phyloP scores from a whole-genome alignment of 2,329 filamentous ascomycete species.

The Colletotrichum simmondsii region DNA sequence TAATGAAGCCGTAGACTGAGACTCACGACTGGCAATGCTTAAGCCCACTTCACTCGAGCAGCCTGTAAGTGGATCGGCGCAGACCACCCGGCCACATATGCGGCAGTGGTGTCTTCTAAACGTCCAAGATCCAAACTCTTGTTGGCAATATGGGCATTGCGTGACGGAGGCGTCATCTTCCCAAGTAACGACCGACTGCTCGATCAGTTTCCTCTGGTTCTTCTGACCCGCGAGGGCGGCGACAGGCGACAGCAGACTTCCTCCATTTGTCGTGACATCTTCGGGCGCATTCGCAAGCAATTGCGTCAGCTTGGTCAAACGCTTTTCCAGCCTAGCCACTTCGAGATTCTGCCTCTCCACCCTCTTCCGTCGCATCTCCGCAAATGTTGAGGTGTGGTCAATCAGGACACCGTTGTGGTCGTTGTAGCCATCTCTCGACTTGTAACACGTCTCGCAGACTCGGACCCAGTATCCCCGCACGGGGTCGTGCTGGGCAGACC shows the following conservation, averaged over 20 bases:
- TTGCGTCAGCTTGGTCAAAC: slow-evolving; percentile 89
- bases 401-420: slow-evolving; percentile 80
- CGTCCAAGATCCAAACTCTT: slow-evolving; percentile 93
- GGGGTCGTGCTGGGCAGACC: slow-evolving; percentile 89
- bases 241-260: slow-evolving; percentile 69
- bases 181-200: slow-evolving; percentile 95
- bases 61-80: slow-evolving; percentile 83
- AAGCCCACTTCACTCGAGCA: slow-evolving; percentile 89
- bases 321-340: slow-evolving; percentile 88
- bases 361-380: slow-evolving; percentile 75
- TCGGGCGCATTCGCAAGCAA: slow-evolving; percentile 81
- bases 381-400: slow-evolving; percentile 80
- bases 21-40: slow-evolving; percentile 70
- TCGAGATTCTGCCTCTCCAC: slow-evolving; percentile 90
- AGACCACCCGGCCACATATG: slow-evolving; percentile 92
- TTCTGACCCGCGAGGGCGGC: slow-evolving; percentile 74
- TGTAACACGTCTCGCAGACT: slow-evolving; percentile 99
- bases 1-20: background rate
- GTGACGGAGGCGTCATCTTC: slow-evolving; percentile 86
- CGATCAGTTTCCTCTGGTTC: slow-evolving; percentile 81
- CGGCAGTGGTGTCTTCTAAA: slow-evolving; percentile 95
- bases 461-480: slow-evolving; percentile 91
- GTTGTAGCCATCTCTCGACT: slow-evolving; percentile 94
- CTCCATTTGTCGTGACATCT: slow-evolving; percentile 65
- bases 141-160: slow-evolving; percentile 93